Evolutionary conservation across 495 filamentous ascomycete species (phyloP).

Genomic region (Penicillium waksmanii): DNA sequence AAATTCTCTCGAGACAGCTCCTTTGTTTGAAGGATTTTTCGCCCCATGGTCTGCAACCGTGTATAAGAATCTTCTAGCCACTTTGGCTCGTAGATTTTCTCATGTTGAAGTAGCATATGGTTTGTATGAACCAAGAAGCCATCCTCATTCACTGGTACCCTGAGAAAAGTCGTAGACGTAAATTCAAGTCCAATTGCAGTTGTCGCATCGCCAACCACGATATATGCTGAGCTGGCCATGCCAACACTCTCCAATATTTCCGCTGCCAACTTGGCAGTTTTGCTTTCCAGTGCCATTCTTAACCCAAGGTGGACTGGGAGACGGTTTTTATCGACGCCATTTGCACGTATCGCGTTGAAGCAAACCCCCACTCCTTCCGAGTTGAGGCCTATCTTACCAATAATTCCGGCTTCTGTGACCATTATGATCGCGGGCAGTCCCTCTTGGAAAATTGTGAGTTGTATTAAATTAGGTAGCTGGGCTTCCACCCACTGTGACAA

Average conservation of each 20-base stretch:
- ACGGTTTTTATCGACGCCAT: background rate
- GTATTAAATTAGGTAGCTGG: background rate
- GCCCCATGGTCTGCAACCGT: background rate
- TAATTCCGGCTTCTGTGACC: background rate
- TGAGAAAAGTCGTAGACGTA: background rate
- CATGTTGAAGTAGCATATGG: background rate
- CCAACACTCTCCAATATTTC: background rate
- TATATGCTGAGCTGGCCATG: background rate
- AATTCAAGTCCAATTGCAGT: background rate
- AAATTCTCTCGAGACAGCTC: background rate
- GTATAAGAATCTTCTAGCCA: background rate
- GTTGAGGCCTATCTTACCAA: background rate
- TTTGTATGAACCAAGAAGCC: background rate
- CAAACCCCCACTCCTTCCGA: background rate
- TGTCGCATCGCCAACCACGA: background rate
- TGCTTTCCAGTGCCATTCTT: background rate
- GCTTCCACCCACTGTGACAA: background rate
- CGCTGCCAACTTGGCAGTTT: background rate
- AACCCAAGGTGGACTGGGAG: background rate
- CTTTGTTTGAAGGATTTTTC: background rate
- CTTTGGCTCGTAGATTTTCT: background rate
- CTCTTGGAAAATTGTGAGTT: background rate
- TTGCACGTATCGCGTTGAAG: background rate
- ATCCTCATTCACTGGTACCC: background rate
- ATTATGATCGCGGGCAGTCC: background rate